phyloP scores from a whole-genome alignment of 2,329 filamentous ascomycete genomes.

The Phyllosticta citribraziliensis region DNA sequence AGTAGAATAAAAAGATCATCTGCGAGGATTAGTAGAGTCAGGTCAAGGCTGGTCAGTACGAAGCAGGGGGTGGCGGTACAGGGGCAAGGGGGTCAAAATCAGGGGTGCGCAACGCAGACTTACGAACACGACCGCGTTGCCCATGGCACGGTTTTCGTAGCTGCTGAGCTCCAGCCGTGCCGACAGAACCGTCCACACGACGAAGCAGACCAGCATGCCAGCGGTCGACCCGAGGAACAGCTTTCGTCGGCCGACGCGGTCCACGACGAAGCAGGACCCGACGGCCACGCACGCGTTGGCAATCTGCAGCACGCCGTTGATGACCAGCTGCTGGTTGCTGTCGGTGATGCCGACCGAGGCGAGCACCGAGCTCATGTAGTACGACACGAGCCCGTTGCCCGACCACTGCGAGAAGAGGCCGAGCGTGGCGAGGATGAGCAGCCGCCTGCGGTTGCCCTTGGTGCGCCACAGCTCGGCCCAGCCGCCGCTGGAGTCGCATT shows the following conservation, averaged over 20 bases:
- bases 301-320: conserved; percentile 49
- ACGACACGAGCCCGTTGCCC: conserved; percentile 57
- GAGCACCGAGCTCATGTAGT: conserved; percentile 57
- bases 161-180: conserved; percentile 29
- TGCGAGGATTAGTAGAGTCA: not conserved
- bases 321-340: conserved; percentile 24
- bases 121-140: conserved; percentile 34
- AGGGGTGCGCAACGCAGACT: not conserved
- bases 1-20: conserved; percentile 41
- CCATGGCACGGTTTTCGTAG: conserved; percentile 13
- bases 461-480: conserved; percentile 55
- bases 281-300: conserved; percentile 51
- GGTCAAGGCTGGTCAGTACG: not conserved
- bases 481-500: conserved; percentile 31
- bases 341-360: conserved; percentile 50
- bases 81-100: not conserved
- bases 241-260: conserved; percentile 46
- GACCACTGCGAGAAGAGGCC: conserved; percentile 60
- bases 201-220: conserved; percentile 26
- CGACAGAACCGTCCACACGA: conserved; percentile 29
- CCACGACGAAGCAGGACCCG: conserved; percentile 45
- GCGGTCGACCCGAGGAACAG: conserved; percentile 41
- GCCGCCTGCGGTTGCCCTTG: conserved; percentile 53
- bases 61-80: not conserved
- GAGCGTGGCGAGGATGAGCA: conserved; percentile 48